Conservation (phyloP, 2,329 filamentous ascomycete species). For the Escovopsis weberi region DNA sequence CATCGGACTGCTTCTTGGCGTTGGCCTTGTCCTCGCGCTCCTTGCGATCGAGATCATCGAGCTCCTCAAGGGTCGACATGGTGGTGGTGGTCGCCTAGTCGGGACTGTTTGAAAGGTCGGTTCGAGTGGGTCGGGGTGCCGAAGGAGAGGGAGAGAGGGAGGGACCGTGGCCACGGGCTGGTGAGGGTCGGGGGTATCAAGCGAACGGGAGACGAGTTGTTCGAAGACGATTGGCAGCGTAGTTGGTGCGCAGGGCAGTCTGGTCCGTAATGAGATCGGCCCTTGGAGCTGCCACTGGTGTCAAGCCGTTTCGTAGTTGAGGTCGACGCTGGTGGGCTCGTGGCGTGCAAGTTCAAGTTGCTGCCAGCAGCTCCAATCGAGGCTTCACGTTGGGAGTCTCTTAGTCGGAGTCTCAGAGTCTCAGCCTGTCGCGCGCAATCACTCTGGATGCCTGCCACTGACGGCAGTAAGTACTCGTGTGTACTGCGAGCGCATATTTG, state of each 20-base stretch:
- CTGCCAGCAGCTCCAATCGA: too few relatives aligned
- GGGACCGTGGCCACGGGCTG: not conserved
- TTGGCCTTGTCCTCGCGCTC: slow-evolving; percentile 54
- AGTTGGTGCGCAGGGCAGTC: too few relatives aligned
- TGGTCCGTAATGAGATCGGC: too few relatives aligned
- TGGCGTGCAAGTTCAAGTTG: too few relatives aligned
- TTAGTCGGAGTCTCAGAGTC: too few relatives aligned
- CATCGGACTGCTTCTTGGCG: slow-evolving; percentile 28
- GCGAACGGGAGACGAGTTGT: not conserved
- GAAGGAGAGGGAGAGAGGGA: not conserved
- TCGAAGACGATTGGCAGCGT: too few relatives aligned
- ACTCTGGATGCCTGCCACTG: slow-evolving; percentile 6
- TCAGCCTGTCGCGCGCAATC: slow-evolving; percentile 7
- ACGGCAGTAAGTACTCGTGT: not conserved
- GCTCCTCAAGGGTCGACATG: slow-evolving; percentile 87
- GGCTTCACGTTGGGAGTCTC: too few relatives aligned
- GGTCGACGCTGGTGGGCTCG: too few relatives aligned
- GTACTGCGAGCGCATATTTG: not conserved
- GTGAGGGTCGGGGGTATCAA: not conserved
- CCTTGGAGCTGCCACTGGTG: too few relatives aligned
- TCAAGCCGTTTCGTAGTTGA: too few relatives aligned
- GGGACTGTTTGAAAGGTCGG: not conserved
- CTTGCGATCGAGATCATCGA: slow-evolving; percentile 75
- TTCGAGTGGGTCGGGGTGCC: not conserved
- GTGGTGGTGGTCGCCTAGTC: slow-evolving; percentile 9